A percentile compares a stretch with the other conserved stretches of the same genome.
These are phyloP conservation scores for Colletotrichum melonis DNA, from an alignment of 2,329 filamentous ascomycete genomes.

Conservation along the genomic window DNA sequence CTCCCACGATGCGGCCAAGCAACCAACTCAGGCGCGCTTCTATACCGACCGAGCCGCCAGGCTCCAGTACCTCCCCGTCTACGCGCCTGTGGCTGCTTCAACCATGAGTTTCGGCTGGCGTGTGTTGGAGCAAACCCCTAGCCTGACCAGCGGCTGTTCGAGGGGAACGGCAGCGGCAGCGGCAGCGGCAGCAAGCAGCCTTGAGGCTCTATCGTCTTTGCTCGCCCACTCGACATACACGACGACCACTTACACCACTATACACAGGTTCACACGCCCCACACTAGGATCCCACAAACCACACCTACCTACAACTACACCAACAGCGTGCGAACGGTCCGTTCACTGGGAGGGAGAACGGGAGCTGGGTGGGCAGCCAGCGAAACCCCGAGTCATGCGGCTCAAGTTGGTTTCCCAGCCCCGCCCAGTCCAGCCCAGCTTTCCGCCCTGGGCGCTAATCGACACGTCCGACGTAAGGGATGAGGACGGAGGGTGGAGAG, in stretches of 20 bases:
- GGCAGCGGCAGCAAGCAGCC: not conserved
- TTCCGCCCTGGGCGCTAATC: conserved; percentile 11
- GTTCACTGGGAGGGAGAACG: not conserved
- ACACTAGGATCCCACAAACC: not conserved
- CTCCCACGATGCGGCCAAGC: not conserved
- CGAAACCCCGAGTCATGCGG: conserved; percentile 1
- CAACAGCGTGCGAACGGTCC: not conserved
- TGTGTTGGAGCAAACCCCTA: not conserved
- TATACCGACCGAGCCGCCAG: not conserved
- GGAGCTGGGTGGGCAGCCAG: not conserved
- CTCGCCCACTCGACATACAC: not conserved
- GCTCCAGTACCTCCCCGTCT: not conserved
- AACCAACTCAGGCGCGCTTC: not conserved
- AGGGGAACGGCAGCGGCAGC: not conserved
- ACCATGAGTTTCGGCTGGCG: not conserved
- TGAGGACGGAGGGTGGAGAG: not conserved
- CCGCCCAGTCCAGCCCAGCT: too few relatives aligned
- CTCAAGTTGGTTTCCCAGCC: not conserved
- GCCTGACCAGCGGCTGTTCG: too few relatives aligned
- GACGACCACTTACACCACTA: not conserved
- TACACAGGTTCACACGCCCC: not conserved
- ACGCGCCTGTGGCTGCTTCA: not conserved
- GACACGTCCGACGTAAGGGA: not conserved
- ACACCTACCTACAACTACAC: not conserved
- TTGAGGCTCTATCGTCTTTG: not conserved